Percentiles rank a stretch among this genome's conserved stretches.
phyloP scores from a whole-genome alignment of 306 rosid species.

The Quercus alba region DNA sequence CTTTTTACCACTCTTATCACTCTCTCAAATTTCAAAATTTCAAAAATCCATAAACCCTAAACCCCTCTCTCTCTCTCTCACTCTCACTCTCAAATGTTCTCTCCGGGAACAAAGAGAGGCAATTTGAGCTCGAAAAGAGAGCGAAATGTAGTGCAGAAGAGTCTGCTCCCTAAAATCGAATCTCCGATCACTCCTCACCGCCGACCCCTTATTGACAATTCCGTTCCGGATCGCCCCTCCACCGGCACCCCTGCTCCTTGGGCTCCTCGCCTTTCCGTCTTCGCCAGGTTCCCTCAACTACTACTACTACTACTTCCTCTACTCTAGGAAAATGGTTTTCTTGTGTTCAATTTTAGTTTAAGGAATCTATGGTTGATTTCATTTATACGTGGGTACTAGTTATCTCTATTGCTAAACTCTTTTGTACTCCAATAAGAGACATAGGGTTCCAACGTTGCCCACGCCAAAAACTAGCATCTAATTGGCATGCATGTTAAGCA shows the following conservation, averaged over 20 bases:
- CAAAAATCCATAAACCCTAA: conserved; percentile 27
- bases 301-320: too few species aligned
- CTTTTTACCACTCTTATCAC: neutral
- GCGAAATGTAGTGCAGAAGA: conserved; percentile 17
- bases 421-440: too few species aligned
- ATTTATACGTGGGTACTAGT: too few species aligned
- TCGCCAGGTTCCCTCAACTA: conserved; percentile 57
- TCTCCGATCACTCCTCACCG: conserved; percentile 71
- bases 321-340: too few species aligned
- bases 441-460: too few species aligned
- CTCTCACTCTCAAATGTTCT: conserved; percentile 49
- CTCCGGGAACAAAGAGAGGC: conserved; percentile 65
- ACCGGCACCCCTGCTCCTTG: conserved; percentile 98
- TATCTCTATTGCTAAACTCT: too few species aligned
- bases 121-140: conserved; percentile 31
- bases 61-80: conserved; percentile 8
- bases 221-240: conserved; percentile 68
- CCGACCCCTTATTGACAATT: conserved; percentile 23
- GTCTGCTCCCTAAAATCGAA: neutral
- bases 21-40: neutral
- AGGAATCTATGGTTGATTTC: too few species aligned
- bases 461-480: too few species aligned
- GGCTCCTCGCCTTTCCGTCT: conserved; percentile 91
- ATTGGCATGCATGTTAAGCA: too few species aligned
- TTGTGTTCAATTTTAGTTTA: too few species aligned